Evolutionary conservation across 2,329 filamentous ascomycete genomes (phyloP), one percentile per base, ranked within the genome.

Genomic region (Botrytis porri): DNA sequence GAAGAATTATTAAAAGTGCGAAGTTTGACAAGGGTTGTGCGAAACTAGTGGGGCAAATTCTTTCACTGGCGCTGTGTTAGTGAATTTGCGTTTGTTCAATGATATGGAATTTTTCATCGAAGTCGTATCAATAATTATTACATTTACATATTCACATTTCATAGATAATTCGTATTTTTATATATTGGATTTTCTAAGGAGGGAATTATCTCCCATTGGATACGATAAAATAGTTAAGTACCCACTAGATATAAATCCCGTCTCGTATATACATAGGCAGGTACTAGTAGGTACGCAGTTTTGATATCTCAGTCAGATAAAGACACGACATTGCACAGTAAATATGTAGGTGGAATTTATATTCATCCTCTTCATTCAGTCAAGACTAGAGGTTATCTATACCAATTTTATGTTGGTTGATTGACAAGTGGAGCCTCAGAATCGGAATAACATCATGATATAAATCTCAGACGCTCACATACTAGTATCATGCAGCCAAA

Each of bases 401-500:
- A 62, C 60, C 35, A n/a, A 59, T 12, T 29, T 6, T 25, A 14
- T 9, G 3, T 57, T 18, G 57, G 37, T 18, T 43, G 37, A 29
- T 41, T 63, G 37, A 37, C 37, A 25, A 29, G 25, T 41, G 20
- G 37, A 18, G 60, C 37, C 8, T 41, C 60, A 41, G 37, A 62
- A 14, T 48, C 14, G 35, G 18, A 59, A 69, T 59, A 18, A 10
- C 29, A 69, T 29, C 48, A 32, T 32, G 69, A 63, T 51, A 63
- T 65, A 39, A 54, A 71, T n/a, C 54, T 69, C 35, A 62, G 25
- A 39, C 25, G 12, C 60, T 62, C 37, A 62, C 37, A 25, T 41
- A 39, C 25, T 4, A 39, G 60, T 62, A 62, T 20, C n/a, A 78
- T 79, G 77, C 77, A 78, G 70, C 78, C 75, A 59, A 79, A 77